A percentile compares a stretch with the other conserved stretches of the same genome.
Conservation (phyloP, 306 rosid species). For the Trifolium subterraneum region DNA sequence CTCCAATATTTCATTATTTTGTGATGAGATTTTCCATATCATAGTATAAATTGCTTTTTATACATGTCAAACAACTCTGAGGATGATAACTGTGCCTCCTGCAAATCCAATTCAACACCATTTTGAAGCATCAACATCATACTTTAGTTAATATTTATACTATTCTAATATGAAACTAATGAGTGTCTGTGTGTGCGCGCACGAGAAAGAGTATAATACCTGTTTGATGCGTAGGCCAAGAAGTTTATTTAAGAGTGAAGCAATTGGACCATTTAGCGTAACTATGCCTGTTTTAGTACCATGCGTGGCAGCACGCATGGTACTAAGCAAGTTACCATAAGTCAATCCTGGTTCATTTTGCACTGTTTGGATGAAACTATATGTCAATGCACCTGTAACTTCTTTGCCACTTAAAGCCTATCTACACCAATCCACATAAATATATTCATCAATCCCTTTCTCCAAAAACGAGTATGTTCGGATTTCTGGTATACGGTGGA, state of each 20-base stretch:
- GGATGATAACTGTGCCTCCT: slow-evolving; percentile 68
- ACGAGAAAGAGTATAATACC: background rate
- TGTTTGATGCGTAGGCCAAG: slow-evolving; percentile 26
- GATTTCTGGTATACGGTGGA: background rate
- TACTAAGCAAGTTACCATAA: slow-evolving; percentile 54
- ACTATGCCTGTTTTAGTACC: slow-evolving; percentile 49
- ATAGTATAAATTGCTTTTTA: slow-evolving; percentile 43
- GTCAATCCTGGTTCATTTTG: slow-evolving; percentile 55
- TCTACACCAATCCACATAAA: slow-evolving; percentile 1
- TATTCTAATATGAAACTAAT: background rate
- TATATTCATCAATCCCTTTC: slow-evolving; percentile 20
- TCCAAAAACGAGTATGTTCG: slow-evolving; percentile 9
- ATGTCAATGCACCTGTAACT: slow-evolving; percentile 58
- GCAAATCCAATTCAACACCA: slow-evolving; percentile 33
- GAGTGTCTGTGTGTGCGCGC: background rate
- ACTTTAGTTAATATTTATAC: background rate
- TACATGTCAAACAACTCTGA: slow-evolving; percentile 56
- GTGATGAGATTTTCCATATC: slow-evolving; percentile 10
- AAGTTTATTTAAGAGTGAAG: slow-evolving; percentile 7
- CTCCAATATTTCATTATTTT: background rate
- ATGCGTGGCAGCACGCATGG: slow-evolving; percentile 55
- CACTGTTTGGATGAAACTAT: slow-evolving; percentile 61
- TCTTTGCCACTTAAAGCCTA: slow-evolving; percentile 52
- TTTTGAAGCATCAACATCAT: background rate
- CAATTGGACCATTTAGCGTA: slow-evolving; percentile 40